A percentile compares a stretch with the other conserved stretches of the same genome.
Conservation (phyloP, 805 yeast genomes). For the Yamadazyma olivae region DNA sequence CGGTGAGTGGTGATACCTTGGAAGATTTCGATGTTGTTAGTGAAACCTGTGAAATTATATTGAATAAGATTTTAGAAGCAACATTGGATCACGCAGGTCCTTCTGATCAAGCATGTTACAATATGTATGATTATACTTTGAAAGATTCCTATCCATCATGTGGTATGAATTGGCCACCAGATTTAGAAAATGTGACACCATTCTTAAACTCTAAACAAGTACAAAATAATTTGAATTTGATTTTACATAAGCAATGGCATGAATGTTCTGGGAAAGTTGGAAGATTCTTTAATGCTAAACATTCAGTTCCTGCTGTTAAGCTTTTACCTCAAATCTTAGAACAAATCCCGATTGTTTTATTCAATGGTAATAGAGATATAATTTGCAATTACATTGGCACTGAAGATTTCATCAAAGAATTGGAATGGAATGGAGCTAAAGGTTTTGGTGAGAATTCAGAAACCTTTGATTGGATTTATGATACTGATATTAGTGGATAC, state of each 20-base stretch:
- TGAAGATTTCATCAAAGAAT: constrained; percentile 55
- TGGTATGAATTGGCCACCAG: constrained; percentile 91
- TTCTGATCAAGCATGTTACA: constrained; percentile 56
- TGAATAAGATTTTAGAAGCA: constrained; percentile 32
- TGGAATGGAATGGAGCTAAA: constrained; percentile 61
- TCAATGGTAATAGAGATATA: constrained; percentile 85
- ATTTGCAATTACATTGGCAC: constrained; percentile 85
- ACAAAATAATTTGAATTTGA: constrained; percentile 48
- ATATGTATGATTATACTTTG: constrained; percentile 78
- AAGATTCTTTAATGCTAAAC: constrained; percentile 44
- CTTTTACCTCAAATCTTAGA: constrained; percentile 65
- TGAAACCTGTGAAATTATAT: constrained; percentile 46
- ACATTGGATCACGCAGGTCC: constrained; percentile 26
- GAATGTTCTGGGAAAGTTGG: constrained; percentile 75
- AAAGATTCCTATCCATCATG: constrained; percentile 78
- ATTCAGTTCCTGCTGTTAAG: constrained; percentile 58
- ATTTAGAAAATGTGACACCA: constrained; percentile 44
- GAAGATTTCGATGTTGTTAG: constrained; percentile 23
- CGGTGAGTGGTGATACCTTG: constrained; percentile 14
- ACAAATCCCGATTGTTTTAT: constrained; percentile 61
- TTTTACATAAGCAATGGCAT: constrained; percentile 50
- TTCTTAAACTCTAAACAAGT: constrained; percentile 50
- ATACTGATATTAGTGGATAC: constrained; percentile 35
- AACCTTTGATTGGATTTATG: constrained; percentile 42
- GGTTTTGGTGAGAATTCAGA: constrained; percentile 49